A percentile compares a stretch with the other conserved stretches of the same genome.
Evolutionary conservation across 139 green algal genomes (phyloP).

Genomic region (Auxenochlorella pyrenoidosa): DNA sequence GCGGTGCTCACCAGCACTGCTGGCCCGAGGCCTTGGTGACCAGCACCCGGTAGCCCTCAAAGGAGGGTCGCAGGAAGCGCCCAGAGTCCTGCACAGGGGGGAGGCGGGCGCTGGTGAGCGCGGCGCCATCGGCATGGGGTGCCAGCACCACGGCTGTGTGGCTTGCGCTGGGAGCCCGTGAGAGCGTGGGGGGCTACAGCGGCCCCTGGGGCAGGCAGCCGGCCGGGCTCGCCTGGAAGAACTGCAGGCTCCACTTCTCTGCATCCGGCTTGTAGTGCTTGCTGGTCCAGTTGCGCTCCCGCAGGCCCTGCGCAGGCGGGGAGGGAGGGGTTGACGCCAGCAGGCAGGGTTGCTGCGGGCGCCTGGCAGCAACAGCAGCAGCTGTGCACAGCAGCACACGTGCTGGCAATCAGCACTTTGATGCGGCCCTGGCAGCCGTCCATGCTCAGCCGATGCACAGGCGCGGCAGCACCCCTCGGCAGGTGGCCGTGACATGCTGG

Average conservation of each 20-base stretch:
- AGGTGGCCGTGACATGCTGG: no score
- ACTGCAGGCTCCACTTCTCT: slow-evolving; percentile 70
- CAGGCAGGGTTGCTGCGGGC: background rate
- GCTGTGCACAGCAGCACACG: no score
- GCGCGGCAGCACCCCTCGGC: no score
- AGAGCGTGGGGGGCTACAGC: no score
- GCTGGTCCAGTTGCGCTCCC: slow-evolving; percentile 83
- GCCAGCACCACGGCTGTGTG: background rate
- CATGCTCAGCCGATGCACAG: no score
- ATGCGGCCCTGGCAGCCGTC: no score
- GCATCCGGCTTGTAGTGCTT: slow-evolving; percentile 56
- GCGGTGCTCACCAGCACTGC: slow-evolving; percentile 20
- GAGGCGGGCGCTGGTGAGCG: background rate
- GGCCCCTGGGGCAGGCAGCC: background rate
- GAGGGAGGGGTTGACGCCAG: no score
- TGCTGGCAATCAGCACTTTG: no score
- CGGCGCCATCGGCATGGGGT: background rate
- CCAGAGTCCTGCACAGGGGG: slow-evolving; percentile 27
- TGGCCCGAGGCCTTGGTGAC: slow-evolving; percentile 58
- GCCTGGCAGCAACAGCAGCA: background rate
- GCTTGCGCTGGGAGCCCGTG: no score
- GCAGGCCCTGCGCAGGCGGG: slow-evolving; percentile 56
- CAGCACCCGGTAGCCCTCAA: slow-evolving; percentile 68
- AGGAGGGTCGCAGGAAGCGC: slow-evolving; percentile 57
- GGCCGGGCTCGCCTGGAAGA: slow-evolving; percentile 62